These are phyloP conservation scores for Singerocomus inundabilis DNA, from an alignment of 1,284 basidiomycete species.

Conservation along the genomic window DNA sequence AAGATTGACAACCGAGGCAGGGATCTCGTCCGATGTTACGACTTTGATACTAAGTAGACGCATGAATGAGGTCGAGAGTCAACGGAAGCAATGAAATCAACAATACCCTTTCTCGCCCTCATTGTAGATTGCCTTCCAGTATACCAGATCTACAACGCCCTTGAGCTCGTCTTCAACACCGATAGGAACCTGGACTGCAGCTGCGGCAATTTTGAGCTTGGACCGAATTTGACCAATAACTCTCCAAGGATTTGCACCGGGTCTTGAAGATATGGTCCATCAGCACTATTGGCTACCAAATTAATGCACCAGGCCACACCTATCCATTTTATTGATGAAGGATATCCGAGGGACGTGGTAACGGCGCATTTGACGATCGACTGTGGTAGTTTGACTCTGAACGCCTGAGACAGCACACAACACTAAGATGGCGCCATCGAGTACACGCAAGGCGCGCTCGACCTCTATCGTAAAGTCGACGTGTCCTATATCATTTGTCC, in stretches of 20 bases:
- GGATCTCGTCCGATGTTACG: constrained; percentile 88
- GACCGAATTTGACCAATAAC: constrained; percentile 90
- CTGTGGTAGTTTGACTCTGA: constrained; percentile 97
- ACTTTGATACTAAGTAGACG: constrained; percentile 61
- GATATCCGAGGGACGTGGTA: constrained; percentile 95
- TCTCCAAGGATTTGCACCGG: constrained; percentile 96
- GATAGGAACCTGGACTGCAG: constrained; percentile 96
- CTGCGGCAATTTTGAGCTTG: constrained; percentile 91
- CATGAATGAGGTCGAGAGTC: neutral
- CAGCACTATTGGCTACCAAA: neutral
- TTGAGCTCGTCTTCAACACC: constrained; percentile 86
- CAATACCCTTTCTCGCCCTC: constrained; percentile 90
- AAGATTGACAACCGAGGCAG: constrained; percentile 67
- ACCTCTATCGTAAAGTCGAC: constrained; percentile 99
- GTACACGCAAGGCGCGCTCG: constrained; percentile 91
- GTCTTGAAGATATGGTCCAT: constrained; percentile 45
- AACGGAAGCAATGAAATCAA: constrained; percentile 9
- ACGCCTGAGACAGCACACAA: constrained; percentile 97
- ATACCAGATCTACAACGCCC: constrained; percentile 92
- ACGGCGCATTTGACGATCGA: constrained; percentile 97
- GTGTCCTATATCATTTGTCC: constrained; percentile 61
- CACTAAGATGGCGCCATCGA: constrained; percentile 96
- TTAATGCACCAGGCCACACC: constrained; percentile 42
- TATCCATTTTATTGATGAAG: constrained; percentile 99
- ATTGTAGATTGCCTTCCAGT: constrained; percentile 96